Evolutionary conservation across 169 alveolate genomes (phyloP), one percentile per base, ranked within the genome.

Genomic region (Eimeria maxima): DNA sequence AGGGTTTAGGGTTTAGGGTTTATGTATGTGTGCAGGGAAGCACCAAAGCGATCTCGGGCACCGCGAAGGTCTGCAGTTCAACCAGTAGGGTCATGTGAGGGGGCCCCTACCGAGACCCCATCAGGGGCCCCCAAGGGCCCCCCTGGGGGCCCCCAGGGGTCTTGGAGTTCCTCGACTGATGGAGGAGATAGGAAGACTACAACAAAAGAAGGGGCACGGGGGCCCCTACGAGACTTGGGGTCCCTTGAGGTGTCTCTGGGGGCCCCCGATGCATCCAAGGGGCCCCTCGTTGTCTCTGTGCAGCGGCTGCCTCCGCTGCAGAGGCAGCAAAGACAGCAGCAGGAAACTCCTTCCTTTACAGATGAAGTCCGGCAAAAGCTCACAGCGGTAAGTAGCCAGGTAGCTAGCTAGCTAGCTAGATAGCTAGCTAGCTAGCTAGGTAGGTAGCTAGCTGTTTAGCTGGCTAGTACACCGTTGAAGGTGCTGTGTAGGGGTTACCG

Each of bases 271-370:
- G 33, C 84, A 14, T 1, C 14, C n/a, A 50, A 73, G 84, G 84
- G 45, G 55, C 84, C 84, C 84, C 45, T 73, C 53, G 24, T n/a
- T 24, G 33, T 73, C 22, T 73, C 84, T 1, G 53, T 73, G 10
- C 84, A 29, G 27, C 84, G 53, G n/a, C 11, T 73, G 84, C n/a
- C 84, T 27, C 84, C 84, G n/a, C 45, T 27, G 84, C 84, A 73
- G 84, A 7, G 47, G 55, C 84, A 73, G 45, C 33, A 8, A 24
- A 22, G 45, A 50, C 33, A 18, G 42, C 53, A 27, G 53, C 53
- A 73, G 42, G 45, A 29, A 24, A 10, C 27, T 2, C 84, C 84
- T 22, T 5, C 8, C 45, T 73, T 73, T 44, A 73, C 16, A 45
- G 33, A 16, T 8, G 53, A 27, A 38, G 53, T n/a, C n/a, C 8